Evolutionary conservation across 345 rosid genomes (phyloP).

Genomic region (Carallia pectinifolia): DNA sequence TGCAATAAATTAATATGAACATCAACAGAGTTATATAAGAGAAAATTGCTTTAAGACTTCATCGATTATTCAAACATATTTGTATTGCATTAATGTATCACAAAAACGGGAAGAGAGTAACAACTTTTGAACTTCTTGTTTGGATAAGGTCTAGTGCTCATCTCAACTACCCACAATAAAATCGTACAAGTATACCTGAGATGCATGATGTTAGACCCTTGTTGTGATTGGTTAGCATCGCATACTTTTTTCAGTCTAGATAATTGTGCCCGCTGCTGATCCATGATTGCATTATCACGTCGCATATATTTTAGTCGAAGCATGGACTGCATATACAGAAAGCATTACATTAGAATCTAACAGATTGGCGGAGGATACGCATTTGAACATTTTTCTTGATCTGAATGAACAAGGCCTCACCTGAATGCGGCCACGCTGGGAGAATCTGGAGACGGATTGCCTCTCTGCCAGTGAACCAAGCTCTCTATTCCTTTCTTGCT

Average conservation of each 20-base stretch:
- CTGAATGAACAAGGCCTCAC: constrained; percentile 25
- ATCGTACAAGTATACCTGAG: constrained; percentile 38
- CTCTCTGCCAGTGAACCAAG: constrained; percentile 43
- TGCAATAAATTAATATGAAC: no score
- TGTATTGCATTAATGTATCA: no score
- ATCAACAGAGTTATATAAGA: no score
- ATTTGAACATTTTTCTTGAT: not conserved
- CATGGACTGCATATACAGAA: constrained; percentile 42
- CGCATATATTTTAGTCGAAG: constrained; percentile 61
- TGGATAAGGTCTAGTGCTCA: no score
- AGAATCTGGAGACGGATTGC: constrained; percentile 58
- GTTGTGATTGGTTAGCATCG: constrained; percentile 29
- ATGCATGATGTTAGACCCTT: constrained; percentile 45
- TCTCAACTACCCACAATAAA: no score
- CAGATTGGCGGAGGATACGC: no score
- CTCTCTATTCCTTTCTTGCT: constrained; percentile 56
- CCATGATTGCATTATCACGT: constrained; percentile 49
- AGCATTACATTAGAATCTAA: not conserved
- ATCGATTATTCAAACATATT: no score
- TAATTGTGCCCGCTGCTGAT: constrained; percentile 33
- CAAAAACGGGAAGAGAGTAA: no score
- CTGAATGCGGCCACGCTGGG: constrained; percentile 81
- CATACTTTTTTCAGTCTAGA: constrained; percentile 12
- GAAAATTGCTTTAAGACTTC: no score
- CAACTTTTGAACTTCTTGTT: no score